These are phyloP conservation scores for Celoporthe dispersa DNA, from an alignment of 2,329 filamentous ascomycete species.

Conservation along the genomic window DNA sequence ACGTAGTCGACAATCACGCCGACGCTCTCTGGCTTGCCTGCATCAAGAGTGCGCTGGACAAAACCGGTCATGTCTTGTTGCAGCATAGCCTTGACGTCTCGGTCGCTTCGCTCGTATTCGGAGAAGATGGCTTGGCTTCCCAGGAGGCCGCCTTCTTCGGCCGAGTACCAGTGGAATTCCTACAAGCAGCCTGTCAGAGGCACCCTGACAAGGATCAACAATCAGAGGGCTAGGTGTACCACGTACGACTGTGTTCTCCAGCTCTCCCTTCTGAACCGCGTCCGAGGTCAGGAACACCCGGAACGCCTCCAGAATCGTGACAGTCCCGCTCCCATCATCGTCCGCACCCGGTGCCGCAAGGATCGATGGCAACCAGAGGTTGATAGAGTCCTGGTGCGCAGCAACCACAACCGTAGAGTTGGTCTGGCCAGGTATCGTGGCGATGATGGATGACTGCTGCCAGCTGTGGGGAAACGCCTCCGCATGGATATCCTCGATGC, in stretches of 20 bases:
- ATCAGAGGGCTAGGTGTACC: too few species aligned
- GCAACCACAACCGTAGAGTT: constrained; percentile 74
- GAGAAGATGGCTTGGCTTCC: constrained; percentile 64
- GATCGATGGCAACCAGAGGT: constrained; percentile 71
- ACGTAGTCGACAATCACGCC: constrained; percentile 48
- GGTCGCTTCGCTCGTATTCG: constrained; percentile 39
- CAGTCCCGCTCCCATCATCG: constrained; percentile 76
- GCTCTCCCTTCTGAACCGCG: constrained; percentile 64
- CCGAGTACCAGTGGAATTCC: constrained; percentile 65
- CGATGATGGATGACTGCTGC: constrained; percentile 78
- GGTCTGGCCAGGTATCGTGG: constrained; percentile 75
- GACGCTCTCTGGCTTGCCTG: constrained; percentile 37
- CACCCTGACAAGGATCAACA: neutral
- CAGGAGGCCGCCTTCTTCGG: constrained; percentile 75
- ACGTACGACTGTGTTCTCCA: constrained; percentile 65
- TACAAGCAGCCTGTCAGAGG: neutral
- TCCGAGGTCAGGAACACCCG: constrained; percentile 70
- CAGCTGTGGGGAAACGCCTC: constrained; percentile 60
- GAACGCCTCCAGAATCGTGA: constrained; percentile 80
- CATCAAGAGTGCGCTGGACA: constrained; percentile 32
- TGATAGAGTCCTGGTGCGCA: constrained; percentile 81
- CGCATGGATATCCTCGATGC: constrained; percentile 65
- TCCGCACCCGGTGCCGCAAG: constrained; percentile 75
- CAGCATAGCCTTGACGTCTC: constrained; percentile 47
- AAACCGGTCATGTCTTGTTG: constrained; percentile 52